Conservation (phyloP, 2,329 filamentous ascomycete species). For the Sclerotinia spermophila region DNA sequence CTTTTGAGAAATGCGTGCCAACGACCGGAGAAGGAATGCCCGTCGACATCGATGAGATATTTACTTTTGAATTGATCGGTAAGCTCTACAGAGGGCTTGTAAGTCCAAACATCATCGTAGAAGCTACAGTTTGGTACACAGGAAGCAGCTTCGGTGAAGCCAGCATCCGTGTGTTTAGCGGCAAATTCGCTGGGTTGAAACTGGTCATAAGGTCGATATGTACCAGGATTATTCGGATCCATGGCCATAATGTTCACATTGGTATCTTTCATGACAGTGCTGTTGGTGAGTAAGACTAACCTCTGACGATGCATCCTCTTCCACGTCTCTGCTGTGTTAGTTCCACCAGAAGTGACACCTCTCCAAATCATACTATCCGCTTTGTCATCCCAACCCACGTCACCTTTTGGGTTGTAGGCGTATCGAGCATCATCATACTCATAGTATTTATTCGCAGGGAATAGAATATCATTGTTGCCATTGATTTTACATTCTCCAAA, state of each 20-base stretch:
- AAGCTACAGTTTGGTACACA: slow-evolving; percentile 46
- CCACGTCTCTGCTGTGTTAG: slow-evolving; percentile 49
- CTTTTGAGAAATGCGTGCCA: slow-evolving; percentile 67
- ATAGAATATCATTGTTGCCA: slow-evolving; percentile 61
- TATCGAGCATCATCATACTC: slow-evolving; percentile 52
- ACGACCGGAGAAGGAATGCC: slow-evolving; percentile 66
- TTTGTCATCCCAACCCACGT: slow-evolving; percentile 57
- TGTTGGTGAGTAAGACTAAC: slow-evolving; percentile 54
- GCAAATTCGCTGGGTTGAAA: slow-evolving; percentile 42
- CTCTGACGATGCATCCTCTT: slow-evolving; percentile 54
- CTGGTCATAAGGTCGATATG: slow-evolving; percentile 40
- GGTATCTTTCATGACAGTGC: slow-evolving; percentile 45
- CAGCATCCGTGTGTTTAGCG: slow-evolving; percentile 35
- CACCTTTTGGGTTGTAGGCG: slow-evolving; percentile 52
- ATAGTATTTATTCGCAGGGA: slow-evolving; percentile 63
- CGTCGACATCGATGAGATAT: slow-evolving; percentile 73
- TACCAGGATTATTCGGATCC: slow-evolving; percentile 39
- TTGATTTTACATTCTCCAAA: slow-evolving; percentile 61
- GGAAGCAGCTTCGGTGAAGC: slow-evolving; percentile 42
- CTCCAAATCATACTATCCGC: slow-evolving; percentile 57
- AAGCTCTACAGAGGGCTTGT: slow-evolving; percentile 54
- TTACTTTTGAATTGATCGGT: slow-evolving; percentile 58
- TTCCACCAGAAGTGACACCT: slow-evolving; percentile 60
- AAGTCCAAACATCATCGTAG: slow-evolving; percentile 44
- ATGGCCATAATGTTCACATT: slow-evolving; percentile 37